phyloP scores from a whole-genome alignment of 805 yeast species.

The Ogataea neopini region DNA sequence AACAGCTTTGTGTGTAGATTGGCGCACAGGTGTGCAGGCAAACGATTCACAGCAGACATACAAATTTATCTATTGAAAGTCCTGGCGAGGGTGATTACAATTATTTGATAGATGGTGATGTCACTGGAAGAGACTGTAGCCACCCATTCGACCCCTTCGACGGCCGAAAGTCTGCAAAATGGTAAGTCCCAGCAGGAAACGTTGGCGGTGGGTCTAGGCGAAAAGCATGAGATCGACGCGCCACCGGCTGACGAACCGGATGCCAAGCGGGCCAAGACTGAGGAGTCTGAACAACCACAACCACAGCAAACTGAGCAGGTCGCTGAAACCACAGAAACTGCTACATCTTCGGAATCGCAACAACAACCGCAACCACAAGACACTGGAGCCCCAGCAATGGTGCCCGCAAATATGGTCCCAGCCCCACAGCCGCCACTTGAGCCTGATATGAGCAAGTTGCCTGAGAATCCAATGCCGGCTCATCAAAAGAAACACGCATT shows the following conservation, averaged over 20 bases:
- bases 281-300: slow-evolving; percentile 3
- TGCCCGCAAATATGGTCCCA: slow-evolving; percentile 44
- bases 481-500: slow-evolving; percentile 84
- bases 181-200: slow-evolving; percentile 14
- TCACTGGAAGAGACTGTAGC: slow-evolving; percentile 29
- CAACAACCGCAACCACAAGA: slow-evolving; percentile 13
- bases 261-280: slow-evolving; percentile 14
- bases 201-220: slow-evolving; percentile 2
- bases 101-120: slow-evolving; percentile 26
- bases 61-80: background rate
- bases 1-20: slow-evolving; percentile 11
- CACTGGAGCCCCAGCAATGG: slow-evolving; percentile 25
- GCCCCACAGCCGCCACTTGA: slow-evolving; percentile 77
- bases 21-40: slow-evolving; percentile 4
- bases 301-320: background rate
- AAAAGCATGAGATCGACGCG: slow-evolving; percentile 16
- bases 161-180: slow-evolving; percentile 16
- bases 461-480: slow-evolving; percentile 65
- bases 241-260: slow-evolving; percentile 12
- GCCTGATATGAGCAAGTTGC: slow-evolving; percentile 71
- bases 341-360: slow-evolving; percentile 1
- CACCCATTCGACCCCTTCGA: slow-evolving; percentile 16
- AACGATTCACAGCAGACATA: slow-evolving; percentile 3
- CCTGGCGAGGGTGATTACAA: slow-evolving; percentile 6
- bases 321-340: background rate